A percentile compares a stretch with the other conserved stretches of the same genome.
phyloP scores from a whole-genome alignment of 495 filamentous ascomycete genomes.

The Penicillium nucicola region DNA sequence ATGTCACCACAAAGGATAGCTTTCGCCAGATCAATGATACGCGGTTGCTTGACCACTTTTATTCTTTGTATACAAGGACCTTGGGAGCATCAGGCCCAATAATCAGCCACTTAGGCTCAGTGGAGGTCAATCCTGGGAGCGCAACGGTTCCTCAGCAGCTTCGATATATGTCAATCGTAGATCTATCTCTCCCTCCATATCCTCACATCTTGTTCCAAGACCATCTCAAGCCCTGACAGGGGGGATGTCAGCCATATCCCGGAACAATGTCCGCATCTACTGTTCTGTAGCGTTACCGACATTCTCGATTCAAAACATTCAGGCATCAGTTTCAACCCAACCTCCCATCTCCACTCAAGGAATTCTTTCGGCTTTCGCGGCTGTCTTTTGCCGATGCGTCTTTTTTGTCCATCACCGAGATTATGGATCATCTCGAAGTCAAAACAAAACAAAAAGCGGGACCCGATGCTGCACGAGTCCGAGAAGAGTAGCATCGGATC shows the following conservation, averaged over 20 bases:
- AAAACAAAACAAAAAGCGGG: not conserved
- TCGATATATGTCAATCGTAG: not conserved
- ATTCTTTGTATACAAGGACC: slow-evolving; percentile 23
- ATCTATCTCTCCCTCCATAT: too few species aligned
- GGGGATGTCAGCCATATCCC: not conserved
- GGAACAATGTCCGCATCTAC: too few species aligned
- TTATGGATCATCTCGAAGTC: not conserved
- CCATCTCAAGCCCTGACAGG: too few species aligned
- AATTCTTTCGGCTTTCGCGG: slow-evolving; percentile 14
- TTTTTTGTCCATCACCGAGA: slow-evolving; percentile 1
- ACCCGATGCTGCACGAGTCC: not conserved
- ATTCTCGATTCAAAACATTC: not conserved
- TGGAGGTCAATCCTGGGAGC: slow-evolving; percentile 6
- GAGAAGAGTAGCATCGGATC: not conserved
- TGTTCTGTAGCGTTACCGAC: not conserved
- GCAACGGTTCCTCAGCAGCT: slow-evolving; percentile 1
- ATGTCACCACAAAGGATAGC: not conserved
- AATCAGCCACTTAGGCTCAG: slow-evolving; percentile 11
- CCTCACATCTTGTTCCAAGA: too few species aligned
- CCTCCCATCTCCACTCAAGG: slow-evolving; percentile 1
- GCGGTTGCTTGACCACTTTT: slow-evolving; percentile 17
- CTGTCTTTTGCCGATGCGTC: slow-evolving; percentile 8
- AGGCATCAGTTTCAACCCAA: slow-evolving; percentile 5
- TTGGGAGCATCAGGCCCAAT: slow-evolving; percentile 24
- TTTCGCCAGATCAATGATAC: slow-evolving; percentile 6